Evolutionary conservation across 2,329 filamentous ascomycete species (phyloP).

Genomic region (Colletotrichum sp.): DNA sequence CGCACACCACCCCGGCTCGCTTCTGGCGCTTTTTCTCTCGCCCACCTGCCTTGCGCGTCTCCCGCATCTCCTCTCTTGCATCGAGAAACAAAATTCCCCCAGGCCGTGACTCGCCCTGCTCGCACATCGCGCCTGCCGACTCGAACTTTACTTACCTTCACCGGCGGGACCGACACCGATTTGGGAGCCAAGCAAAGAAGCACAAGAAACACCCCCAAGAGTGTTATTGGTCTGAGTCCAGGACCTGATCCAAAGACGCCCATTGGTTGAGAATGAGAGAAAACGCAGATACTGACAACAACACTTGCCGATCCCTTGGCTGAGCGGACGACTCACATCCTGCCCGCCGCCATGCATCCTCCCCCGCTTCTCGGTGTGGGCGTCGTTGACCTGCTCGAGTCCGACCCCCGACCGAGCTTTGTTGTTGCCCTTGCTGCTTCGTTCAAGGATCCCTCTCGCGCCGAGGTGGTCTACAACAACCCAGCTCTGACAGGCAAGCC

Average conservation of each 20-base stretch:
- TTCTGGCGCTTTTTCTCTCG: slow-evolving; percentile 8
- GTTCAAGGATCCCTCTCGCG: slow-evolving; percentile 15
- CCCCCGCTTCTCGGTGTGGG: slow-evolving; percentile 28
- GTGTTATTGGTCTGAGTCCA: background rate
- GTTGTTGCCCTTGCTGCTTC: slow-evolving; percentile 31
- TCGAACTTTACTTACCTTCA: background rate
- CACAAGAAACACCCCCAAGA: background rate
- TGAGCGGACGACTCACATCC: slow-evolving; percentile 12
- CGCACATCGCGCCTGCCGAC: background rate
- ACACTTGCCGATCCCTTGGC: slow-evolving; percentile 17
- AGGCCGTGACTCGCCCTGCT: background rate
- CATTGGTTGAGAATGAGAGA: slow-evolving; percentile 20
- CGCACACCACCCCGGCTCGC: slow-evolving; percentile 5
- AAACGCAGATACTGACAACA: slow-evolving; percentile 7
- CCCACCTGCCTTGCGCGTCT: background rate
- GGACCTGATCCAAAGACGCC: background rate
- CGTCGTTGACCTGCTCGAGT: slow-evolving; percentile 44
- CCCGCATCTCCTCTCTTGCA: slow-evolving; percentile 1
- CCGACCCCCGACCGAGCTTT: slow-evolving; percentile 47
- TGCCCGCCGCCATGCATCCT: slow-evolving; percentile 17
- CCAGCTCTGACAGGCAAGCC: slow-evolving; percentile 35
- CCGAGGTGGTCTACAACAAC: slow-evolving; percentile 39
- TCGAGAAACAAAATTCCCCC: background rate
- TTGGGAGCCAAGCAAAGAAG: background rate
- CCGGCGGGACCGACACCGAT: background rate